phyloP scores from a whole-genome alignment of 306 rosid species.

The Medicago arabica region DNA sequence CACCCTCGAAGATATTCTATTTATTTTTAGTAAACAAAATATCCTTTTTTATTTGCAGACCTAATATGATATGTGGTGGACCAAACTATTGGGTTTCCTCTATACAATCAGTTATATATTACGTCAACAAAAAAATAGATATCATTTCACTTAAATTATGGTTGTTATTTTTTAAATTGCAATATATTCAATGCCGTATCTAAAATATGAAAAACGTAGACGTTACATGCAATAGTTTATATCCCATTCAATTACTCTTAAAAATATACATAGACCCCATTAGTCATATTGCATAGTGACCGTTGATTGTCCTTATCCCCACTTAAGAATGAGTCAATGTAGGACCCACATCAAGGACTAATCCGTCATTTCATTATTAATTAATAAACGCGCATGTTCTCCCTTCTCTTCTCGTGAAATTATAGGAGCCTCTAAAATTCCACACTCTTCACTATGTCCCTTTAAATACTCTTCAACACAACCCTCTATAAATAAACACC shows the following conservation, averaged over 20 bases:
- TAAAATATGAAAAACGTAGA: not conserved
- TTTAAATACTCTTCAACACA: constrained; percentile 1
- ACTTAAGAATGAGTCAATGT: constrained; percentile 22
- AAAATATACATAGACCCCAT: not conserved
- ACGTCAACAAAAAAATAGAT: not conserved
- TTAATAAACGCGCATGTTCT: constrained; percentile 27
- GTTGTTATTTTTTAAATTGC: not conserved
- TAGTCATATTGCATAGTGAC: not conserved
- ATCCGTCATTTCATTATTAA: constrained; percentile 15
- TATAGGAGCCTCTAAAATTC: constrained; percentile 65
- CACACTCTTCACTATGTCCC: constrained; percentile 40
- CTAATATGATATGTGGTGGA: no score
- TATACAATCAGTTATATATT: not conserved
- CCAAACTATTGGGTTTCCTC: not conserved
- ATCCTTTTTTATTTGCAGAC: no score
- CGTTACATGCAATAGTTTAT: not conserved
- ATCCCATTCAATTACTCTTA: not conserved
- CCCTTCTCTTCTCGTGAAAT: constrained; percentile 70
- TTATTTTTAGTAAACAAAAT: not conserved
- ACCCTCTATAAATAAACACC: constrained; percentile 41
- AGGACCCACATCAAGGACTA: constrained; percentile 35
- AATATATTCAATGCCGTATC: not conserved
- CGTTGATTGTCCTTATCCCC: constrained; percentile 33
- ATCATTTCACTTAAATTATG: not conserved
- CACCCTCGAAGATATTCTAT: no score